phyloP scores from a whole-genome alignment of 2,329 filamentous ascomycete genomes.

The Penicillium sp. region DNA sequence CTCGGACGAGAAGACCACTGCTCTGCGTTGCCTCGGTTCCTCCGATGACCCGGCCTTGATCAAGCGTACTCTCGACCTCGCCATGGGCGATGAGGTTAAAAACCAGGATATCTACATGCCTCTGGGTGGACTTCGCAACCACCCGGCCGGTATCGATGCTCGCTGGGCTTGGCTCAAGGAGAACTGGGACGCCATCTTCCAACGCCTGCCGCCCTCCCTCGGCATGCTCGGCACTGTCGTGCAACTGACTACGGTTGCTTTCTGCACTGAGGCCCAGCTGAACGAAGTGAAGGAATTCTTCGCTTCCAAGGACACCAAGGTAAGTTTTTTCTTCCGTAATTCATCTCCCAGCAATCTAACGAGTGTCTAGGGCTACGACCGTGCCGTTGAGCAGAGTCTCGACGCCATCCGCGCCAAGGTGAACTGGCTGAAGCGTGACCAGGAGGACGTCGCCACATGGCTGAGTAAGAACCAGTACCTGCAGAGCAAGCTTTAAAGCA shows the following conservation, averaged over 20 bases:
- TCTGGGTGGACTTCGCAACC: conserved; percentile 68
- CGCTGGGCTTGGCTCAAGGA: conserved; percentile 77
- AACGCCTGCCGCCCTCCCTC: conserved; percentile 77
- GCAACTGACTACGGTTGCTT: conserved; percentile 71
- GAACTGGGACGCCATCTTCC: conserved; percentile 80
- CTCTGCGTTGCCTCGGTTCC: conserved; percentile 74
- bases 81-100: conserved; percentile 76
- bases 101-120: conserved; percentile 93
- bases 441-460: conserved; percentile 68
- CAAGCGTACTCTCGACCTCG: conserved; percentile 68
- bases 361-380: conserved; percentile 61
- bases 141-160: conserved; percentile 70
- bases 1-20: conserved; percentile 85
- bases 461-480: conserved; percentile 61
- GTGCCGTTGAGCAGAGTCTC: conserved; percentile 80
- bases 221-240: conserved; percentile 83
- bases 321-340: conserved; percentile 17
- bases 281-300: conserved; percentile 77
- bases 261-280: conserved; percentile 70
- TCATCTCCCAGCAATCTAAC: not conserved
- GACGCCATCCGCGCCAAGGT: conserved; percentile 81
- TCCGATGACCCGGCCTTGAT: conserved; percentile 73
- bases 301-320: conserved; percentile 70
- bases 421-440: conserved; percentile 71
- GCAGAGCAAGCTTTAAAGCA: conserved; percentile 30